Percentiles rank a stretch among this genome's conserved stretches.
Evolutionary conservation across 2,329 filamentous ascomycete species (phyloP).

Genomic region (Coccinonectria pachysandricola): DNA sequence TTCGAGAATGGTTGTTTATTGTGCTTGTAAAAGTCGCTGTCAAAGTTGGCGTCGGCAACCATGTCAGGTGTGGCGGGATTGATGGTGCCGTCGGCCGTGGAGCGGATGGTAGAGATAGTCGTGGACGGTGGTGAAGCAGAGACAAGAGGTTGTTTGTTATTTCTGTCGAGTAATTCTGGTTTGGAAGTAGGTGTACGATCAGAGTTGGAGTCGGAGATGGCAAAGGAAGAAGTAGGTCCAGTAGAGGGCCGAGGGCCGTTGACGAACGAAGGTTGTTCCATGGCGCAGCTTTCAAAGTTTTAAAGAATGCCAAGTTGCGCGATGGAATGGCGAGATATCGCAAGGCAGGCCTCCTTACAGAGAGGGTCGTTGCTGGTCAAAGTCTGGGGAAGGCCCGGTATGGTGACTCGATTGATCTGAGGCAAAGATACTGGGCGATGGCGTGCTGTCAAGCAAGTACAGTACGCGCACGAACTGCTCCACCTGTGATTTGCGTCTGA

Average conservation of each 20-base stretch:
- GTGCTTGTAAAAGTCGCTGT: slow-evolving; percentile 5
- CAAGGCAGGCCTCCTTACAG: no score
- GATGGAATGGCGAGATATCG: slow-evolving; percentile 20
- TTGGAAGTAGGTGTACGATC: no score
- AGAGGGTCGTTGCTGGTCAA: slow-evolving; percentile 6
- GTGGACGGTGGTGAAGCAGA: slow-evolving; percentile 3
- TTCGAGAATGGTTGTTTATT: slow-evolving; percentile 20
- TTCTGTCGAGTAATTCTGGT: no score
- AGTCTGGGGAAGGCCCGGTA: slow-evolving; percentile 16
- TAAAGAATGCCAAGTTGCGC: slow-evolving; percentile 15
- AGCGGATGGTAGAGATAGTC: slow-evolving; percentile 7
- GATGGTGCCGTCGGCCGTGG: slow-evolving; percentile 4
- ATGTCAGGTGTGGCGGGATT: slow-evolving; percentile 6
- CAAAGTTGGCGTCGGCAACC: slow-evolving; percentile 7
- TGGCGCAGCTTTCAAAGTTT: slow-evolving; percentile 15
- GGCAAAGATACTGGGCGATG: slow-evolving; percentile 19
- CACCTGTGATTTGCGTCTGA: slow-evolving; percentile 12
- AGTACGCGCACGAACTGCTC: slow-evolving; percentile 11
- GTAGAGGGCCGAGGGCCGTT: slow-evolving; percentile 15
- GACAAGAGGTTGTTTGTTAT: no score
- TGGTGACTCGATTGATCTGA: slow-evolving; percentile 13
- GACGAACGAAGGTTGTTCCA: slow-evolving; percentile 16
- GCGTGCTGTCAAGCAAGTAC: slow-evolving; percentile 17
- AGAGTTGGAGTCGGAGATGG: slow-evolving; percentile 3
- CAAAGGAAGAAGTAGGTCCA: slow-evolving; percentile 11